phyloP scores from a whole-genome alignment of 441 rosid species.

The Theobroma grandiflorum region DNA sequence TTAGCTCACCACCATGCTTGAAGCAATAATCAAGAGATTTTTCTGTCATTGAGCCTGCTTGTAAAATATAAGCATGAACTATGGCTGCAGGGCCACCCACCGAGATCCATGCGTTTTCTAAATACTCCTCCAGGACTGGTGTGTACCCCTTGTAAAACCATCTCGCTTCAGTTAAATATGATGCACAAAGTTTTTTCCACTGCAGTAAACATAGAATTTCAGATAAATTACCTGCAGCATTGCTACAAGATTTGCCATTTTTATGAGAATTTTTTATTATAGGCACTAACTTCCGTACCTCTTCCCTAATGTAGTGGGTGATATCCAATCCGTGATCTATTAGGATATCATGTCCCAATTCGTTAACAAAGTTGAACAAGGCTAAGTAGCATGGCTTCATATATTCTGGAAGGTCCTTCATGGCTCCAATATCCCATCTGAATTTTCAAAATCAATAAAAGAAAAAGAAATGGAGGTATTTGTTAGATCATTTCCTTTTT shows the following conservation, averaged over 20 bases:
- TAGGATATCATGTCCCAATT: background rate
- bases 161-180: constrained; percentile 37
- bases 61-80: constrained; percentile 17
- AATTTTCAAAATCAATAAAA: background rate
- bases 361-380: background rate
- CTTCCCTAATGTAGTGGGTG: constrained; percentile 9
- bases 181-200: constrained; percentile 35
- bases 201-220: constrained; percentile 22
- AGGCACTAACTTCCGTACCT: background rate
- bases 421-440: constrained; percentile 14
- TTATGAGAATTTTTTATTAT: background rate
- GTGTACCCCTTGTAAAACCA: constrained; percentile 23
- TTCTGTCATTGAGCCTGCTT: background rate
- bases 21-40: background rate
- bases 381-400: constrained; percentile 13
- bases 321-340: background rate
- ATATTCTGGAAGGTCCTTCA: constrained; percentile 15
- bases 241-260: background rate
- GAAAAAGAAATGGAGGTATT: background rate
- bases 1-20: background rate
- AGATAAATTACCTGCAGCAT: background rate
- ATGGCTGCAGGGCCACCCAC: constrained; percentile 27
- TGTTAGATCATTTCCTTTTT: background rate
- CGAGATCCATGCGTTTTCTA: constrained; percentile 28
- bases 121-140: constrained; percentile 35